Evolutionary conservation across 805 yeast species (phyloP).

Genomic region (Cyberlindnera amylophila): DNA sequence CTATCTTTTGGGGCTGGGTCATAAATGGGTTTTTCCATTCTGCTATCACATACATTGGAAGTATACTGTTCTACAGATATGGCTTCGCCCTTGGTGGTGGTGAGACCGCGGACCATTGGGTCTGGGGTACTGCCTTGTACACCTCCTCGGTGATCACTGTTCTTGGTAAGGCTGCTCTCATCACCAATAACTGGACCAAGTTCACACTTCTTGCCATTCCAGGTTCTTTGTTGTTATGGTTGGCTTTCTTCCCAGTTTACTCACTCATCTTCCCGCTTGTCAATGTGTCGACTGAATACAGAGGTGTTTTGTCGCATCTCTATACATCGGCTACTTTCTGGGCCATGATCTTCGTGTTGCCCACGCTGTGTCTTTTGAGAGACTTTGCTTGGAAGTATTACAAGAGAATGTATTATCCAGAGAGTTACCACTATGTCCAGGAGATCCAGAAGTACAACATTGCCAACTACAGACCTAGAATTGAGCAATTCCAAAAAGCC

Average conservation of each 20-base stretch:
- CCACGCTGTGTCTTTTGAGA: slow-evolving; percentile 73
- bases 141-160: slow-evolving; percentile 87
- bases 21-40: slow-evolving; percentile 94
- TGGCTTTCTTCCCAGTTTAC: slow-evolving; percentile 82
- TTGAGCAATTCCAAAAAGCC: slow-evolving; percentile 95
- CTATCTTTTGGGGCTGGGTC: slow-evolving; percentile 97
- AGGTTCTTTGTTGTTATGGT: slow-evolving; percentile 84
- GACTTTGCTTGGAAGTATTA: slow-evolving; percentile 94
- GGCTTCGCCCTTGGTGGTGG: slow-evolving; percentile 71
- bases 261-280: slow-evolving; percentile 80
- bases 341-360: slow-evolving; percentile 74
- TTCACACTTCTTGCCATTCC: slow-evolving; percentile 91
- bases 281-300: slow-evolving; percentile 77
- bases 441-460: slow-evolving; percentile 94
- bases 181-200: slow-evolving; percentile 92
- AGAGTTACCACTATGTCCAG: slow-evolving; percentile 91
- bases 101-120: slow-evolving; percentile 79
- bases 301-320: slow-evolving; percentile 71
- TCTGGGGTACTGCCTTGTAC: slow-evolving; percentile 88
- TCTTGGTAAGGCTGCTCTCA: slow-evolving; percentile 90
- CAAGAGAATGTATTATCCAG: slow-evolving; percentile 88
- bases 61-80: slow-evolving; percentile 60
- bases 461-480: slow-evolving; percentile 91
- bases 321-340: slow-evolving; percentile 81
- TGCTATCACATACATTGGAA: slow-evolving; percentile 72